Base-by-base conservation (phyloP, 371 early-diverging fungal genomes). In the Mortierella sp. region DNA sequence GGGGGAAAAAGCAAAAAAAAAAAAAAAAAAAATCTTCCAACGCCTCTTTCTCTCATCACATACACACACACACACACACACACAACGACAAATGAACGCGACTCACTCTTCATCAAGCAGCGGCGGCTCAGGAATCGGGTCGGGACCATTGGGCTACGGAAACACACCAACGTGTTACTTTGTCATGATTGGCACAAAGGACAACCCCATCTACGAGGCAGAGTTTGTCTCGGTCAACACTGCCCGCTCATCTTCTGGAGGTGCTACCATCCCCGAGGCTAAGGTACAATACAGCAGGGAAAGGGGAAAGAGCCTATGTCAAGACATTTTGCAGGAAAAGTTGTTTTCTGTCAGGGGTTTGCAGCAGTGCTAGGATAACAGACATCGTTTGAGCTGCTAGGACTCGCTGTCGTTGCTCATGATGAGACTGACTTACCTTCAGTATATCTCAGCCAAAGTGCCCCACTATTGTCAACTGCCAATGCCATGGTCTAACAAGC, bases 131-230 rank as follows among this genome's bases (percentile, higher is more conserved):
- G 86, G 86, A 74, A 81, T 81, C 59, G 86, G 86, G 24, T 78
- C 74, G 31, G 77, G 81, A 28, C 72, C 78, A 19, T 10, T 73
- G 13, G 76, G 83, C n/a, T 61, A 77, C 57, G 78, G 78, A 54
- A 80, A 80, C 67, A 44, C 70, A 6, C 86, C 86, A 10, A 86
- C 93, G 24, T 96, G 94, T 73, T 97, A 98, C 86, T 98, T 98
- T 92, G 97, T 93, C 48, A 97, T 98, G 84, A 96, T 98, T 46
- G 98, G 98, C 26, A 94, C 95, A 69, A 94, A 95, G 67, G 98
- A 98, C 89, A 95, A 95, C 80, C 98, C 98, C 48, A 91, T 98
- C 67, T 98, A 96, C 88, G 98, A 98, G 85, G 93, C 96, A 57
- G 98, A 98, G 80, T 93, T 97, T 77, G 94, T 93, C 21, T 89